Evolutionary conservation across 768 basidiomycete genomes (phyloP).

Genomic region (Lanmaoa rubissima): DNA sequence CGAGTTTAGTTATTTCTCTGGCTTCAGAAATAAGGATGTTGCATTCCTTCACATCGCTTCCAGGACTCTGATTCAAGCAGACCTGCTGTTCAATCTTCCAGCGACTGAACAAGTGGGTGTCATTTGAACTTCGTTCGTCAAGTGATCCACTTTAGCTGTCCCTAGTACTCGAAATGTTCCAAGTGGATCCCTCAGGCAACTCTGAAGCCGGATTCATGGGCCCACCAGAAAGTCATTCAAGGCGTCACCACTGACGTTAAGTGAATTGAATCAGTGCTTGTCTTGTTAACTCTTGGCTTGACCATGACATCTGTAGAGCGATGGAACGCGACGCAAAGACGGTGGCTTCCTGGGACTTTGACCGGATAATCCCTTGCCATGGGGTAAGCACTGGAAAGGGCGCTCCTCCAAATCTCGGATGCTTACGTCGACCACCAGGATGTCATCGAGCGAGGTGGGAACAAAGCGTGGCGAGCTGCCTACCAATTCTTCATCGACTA

Average conservation of each 20-base stretch:
- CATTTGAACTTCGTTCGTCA: background rate
- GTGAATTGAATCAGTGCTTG: slow-evolving; percentile 18
- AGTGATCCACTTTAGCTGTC: background rate
- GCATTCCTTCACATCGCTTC: slow-evolving; percentile 75
- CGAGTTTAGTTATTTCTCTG: slow-evolving; percentile 59
- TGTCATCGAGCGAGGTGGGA: slow-evolving; percentile 61
- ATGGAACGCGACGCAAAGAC: slow-evolving; percentile 65
- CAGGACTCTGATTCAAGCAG: slow-evolving; percentile 75
- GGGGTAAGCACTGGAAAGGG: slow-evolving; percentile 36
- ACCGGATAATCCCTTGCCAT: slow-evolving; percentile 74
- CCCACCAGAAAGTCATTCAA: slow-evolving; percentile 26
- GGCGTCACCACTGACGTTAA: slow-evolving; percentile 22
- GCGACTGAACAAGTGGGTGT: slow-evolving; percentile 65
- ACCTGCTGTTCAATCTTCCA: slow-evolving; percentile 82
- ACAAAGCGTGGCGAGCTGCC: slow-evolving; percentile 50
- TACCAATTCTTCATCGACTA: slow-evolving; percentile 35
- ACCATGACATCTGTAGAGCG: slow-evolving; percentile 27
- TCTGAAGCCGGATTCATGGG: slow-evolving; percentile 31
- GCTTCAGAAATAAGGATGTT: slow-evolving; percentile 74
- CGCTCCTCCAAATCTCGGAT: background rate
- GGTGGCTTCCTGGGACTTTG: slow-evolving; percentile 72
- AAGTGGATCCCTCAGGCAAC: slow-evolving; percentile 30
- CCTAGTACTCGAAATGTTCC: slow-evolving; percentile 39
- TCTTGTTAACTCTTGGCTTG: background rate
- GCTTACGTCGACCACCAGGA: slow-evolving; percentile 35